A percentile compares a stretch with the other conserved stretches of the same genome.
Conservation (phyloP, 768 basidiomycete genomes). For the Cystofilobasidium capitatum region DNA sequence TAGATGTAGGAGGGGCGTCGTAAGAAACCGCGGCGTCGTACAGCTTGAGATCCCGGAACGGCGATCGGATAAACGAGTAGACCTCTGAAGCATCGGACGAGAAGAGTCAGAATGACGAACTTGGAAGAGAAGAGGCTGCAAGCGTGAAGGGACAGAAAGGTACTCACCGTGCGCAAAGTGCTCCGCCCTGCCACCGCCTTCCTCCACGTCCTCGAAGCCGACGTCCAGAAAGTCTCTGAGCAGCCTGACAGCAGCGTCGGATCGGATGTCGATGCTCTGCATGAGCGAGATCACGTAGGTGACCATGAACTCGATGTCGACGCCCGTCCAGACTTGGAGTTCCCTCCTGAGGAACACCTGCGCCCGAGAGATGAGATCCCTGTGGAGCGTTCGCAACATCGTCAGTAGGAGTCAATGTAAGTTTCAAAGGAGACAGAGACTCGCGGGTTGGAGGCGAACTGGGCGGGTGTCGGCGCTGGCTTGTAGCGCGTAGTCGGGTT, state of each 20-base stretch:
- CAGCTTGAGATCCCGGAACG: conserved; percentile 68
- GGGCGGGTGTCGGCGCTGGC: conserved; percentile 79
- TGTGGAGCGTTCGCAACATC: too few species aligned
- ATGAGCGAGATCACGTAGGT: conserved; percentile 81
- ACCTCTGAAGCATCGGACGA: conserved; percentile 50
- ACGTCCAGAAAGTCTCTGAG: conserved; percentile 83
- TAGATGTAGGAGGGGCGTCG: conserved; percentile 13
- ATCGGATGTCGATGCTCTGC: conserved; percentile 85
- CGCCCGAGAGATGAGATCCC: not conserved
- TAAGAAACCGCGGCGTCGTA: conserved; percentile 72
- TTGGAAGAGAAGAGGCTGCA: conserved; percentile 4
- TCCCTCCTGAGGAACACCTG: conserved; percentile 68
- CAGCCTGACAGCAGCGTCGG: conserved; percentile 59
- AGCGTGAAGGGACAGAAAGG: not conserved
- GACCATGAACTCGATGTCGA: conserved; percentile 93
- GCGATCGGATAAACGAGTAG: conserved; percentile 78
- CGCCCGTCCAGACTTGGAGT: conserved; percentile 70
- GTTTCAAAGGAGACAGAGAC: too few species aligned
- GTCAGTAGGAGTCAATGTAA: too few species aligned
- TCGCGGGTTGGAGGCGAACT: conserved; percentile 68
- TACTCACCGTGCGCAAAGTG: conserved; percentile 82
- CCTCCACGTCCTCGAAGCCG: conserved; percentile 46
- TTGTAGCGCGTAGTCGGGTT: conserved; percentile 75
- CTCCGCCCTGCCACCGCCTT: conserved; percentile 54
- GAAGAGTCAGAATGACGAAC: conserved; percentile 6